Evolutionary conservation across 768 basidiomycete genomes (phyloP), one percentile per base, ranked within the genome.

Genomic region (Macrocybe gigantea): DNA sequence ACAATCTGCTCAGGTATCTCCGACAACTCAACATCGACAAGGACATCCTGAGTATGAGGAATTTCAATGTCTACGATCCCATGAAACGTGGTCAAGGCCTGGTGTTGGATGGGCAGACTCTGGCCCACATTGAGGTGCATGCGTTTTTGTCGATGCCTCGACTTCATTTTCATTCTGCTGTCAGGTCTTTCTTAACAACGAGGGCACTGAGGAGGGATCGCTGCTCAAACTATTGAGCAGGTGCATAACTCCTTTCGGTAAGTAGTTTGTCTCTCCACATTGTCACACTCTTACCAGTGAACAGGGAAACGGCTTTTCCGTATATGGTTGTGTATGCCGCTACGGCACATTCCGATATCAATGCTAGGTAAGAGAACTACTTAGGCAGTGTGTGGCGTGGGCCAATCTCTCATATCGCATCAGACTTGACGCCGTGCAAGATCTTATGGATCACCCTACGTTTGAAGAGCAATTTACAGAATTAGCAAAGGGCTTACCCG

Each of bases 31-130:
- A 98, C 60, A 92, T 98, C 53, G 95, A 94, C 69, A 88, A 91
- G 60, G 94, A 97, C 53, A 82, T 99, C 47, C 65, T 99, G 58
- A 89, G 84, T 47, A 93, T 96, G 86, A 88, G 83, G 69, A 98
- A 98, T 61, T 99, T 99, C 76, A 94, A 97, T 56, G 75, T 96
- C 35, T 96, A 95, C 60, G 93, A 97, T 64, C 96, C 96, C 0
- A 92, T 97, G 80, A 85, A 87, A 61, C 77, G 78, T 51, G 93
- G 93, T n/a, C 75, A 84, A 60, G 88, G 83, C 29, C 67, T 98
- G 47, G 77, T 89, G 0, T 73, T 99, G 38, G 94, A 99, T 64
- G 96, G 96, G 2, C 93, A 97, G 63, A 94, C 93, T 0, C 73
- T 99, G 45, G 88, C 91, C 11, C 96, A 99, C 62, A 75, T 99